Percentiles rank a stretch among this genome's conserved stretches.
Conservation (phyloP, 2,329 filamentous ascomycete genomes). For the Lecanicillium sp. region DNA sequence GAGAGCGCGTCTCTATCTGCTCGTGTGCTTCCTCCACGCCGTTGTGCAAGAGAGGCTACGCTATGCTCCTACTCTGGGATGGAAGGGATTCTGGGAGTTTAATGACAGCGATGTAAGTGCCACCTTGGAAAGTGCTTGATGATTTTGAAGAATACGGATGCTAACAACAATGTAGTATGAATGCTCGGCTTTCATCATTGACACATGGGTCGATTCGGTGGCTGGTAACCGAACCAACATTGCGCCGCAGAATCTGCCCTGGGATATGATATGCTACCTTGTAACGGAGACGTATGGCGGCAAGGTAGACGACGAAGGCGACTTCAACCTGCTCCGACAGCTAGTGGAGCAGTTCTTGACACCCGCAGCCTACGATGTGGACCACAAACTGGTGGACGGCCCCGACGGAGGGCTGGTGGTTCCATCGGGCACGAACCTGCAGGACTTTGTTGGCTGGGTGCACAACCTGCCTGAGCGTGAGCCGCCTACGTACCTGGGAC, state of each 20-base stretch:
- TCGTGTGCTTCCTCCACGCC: constrained; percentile 90
- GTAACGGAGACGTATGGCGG: constrained; percentile 94
- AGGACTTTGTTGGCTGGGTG: constrained; percentile 87
- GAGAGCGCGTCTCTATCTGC: constrained; percentile 78
- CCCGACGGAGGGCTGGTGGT: constrained; percentile 59
- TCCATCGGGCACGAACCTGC: constrained; percentile 71
- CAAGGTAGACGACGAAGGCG: constrained; percentile 87
- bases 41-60: constrained; percentile 91
- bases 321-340: constrained; percentile 65
- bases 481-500: constrained; percentile 86
- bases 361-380: constrained; percentile 82
- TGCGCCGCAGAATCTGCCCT: constrained; percentile 87
- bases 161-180: constrained; percentile 60
- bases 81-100: constrained; percentile 99
- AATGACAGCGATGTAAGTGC: constrained; percentile 95
- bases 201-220: constrained; percentile 82
- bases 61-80: constrained; percentile 88
- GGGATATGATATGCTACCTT: constrained; percentile 89
- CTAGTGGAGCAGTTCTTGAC: constrained; percentile 77
- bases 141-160: no score
- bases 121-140: not conserved
- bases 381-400: constrained; percentile 78
- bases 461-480: constrained; percentile 88
- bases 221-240: constrained; percentile 86
- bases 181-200: constrained; percentile 92